A percentile compares a stretch with the other conserved stretches of the same genome.
Evolutionary conservation across 2,329 filamentous ascomycete species (phyloP).

Genomic region (Botrytis medusae): DNA sequence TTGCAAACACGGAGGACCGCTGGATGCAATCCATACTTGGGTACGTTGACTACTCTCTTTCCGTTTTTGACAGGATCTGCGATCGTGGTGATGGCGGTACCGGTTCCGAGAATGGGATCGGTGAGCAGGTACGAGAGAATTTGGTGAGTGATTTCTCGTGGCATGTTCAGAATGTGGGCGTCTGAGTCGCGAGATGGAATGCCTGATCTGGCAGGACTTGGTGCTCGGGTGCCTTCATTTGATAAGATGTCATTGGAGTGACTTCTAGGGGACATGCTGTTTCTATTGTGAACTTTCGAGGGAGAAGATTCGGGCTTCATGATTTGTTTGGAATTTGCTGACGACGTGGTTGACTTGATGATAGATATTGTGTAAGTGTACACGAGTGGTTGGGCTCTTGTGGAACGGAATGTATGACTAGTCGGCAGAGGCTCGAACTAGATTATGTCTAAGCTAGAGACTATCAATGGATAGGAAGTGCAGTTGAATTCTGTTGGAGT

Average conservation of each 20-base stretch:
- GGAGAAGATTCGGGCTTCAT: too few species aligned
- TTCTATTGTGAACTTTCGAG: background rate
- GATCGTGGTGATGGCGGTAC: background rate
- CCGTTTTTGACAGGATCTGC: background rate
- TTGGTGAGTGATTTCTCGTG: background rate
- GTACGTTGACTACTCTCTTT: background rate
- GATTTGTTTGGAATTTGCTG: too few species aligned
- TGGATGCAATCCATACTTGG: background rate
- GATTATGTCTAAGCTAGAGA: background rate
- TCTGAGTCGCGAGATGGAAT: background rate
- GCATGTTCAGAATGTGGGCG: background rate
- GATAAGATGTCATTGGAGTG: rapidly evolving
- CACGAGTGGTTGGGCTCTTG: background rate
- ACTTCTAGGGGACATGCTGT: too few species aligned
- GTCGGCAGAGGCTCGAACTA: background rate
- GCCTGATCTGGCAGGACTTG: background rate
- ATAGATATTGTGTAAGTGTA: background rate
- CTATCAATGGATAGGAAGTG: background rate
- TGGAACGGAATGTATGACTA: too few species aligned
- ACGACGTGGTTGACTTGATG: too few species aligned
- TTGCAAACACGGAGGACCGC: background rate
- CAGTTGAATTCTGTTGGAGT: background rate
- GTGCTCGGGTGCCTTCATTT: rapidly evolving
- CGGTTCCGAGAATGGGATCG: background rate
- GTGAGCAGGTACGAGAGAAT: background rate